phyloP scores from a whole-genome alignment of 2,329 filamentous ascomycete species.

The Ascosphaera apis region DNA sequence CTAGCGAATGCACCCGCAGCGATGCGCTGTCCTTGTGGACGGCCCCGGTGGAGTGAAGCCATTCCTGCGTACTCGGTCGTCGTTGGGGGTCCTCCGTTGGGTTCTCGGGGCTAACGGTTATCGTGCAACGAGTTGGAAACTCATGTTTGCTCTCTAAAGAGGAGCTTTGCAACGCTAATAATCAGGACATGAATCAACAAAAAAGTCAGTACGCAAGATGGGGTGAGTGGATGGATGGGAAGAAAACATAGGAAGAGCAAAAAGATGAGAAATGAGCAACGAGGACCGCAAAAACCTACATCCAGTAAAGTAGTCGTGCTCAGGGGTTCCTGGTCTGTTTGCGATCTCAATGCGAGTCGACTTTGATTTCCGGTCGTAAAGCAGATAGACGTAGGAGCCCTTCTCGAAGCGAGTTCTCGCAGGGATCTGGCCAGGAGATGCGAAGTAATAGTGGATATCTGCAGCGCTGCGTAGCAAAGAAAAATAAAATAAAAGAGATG shows the following conservation, averaged over 20 bases:
- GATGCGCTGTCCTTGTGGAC: too few species aligned
- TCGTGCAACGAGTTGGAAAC: conserved; percentile 35
- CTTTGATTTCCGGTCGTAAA: conserved; percentile 30
- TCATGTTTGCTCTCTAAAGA: conserved; percentile 32
- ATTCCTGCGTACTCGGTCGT: too few species aligned
- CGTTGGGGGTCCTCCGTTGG: conserved; percentile 10
- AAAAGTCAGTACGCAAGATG: too few species aligned
- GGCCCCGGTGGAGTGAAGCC: conserved; percentile 32
- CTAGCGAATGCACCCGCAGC: conserved; percentile 33
- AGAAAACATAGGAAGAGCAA: too few species aligned
- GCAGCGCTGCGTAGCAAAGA: conserved; percentile 27
- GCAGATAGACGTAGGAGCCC: conserved; percentile 41
- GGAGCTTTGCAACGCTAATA: conserved; percentile 26
- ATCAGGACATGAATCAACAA: conserved; percentile 1
- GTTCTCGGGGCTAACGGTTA: conserved; percentile 22
- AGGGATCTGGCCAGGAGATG: conserved; percentile 30
- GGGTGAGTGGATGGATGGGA: too few species aligned
- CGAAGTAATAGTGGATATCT: conserved; percentile 42
- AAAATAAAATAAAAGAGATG: conserved; percentile 1
- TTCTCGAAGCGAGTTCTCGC: conserved; percentile 40
- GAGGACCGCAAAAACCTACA: conserved; percentile 17
- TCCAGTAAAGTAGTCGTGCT: conserved; percentile 42
- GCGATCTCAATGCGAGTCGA: conserved; percentile 37
- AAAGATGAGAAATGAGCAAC: neutral
- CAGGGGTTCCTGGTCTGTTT: conserved; percentile 37